Conservation (phyloP, 371 early-diverging fungal species). For the Mucor ambiguus region DNA sequence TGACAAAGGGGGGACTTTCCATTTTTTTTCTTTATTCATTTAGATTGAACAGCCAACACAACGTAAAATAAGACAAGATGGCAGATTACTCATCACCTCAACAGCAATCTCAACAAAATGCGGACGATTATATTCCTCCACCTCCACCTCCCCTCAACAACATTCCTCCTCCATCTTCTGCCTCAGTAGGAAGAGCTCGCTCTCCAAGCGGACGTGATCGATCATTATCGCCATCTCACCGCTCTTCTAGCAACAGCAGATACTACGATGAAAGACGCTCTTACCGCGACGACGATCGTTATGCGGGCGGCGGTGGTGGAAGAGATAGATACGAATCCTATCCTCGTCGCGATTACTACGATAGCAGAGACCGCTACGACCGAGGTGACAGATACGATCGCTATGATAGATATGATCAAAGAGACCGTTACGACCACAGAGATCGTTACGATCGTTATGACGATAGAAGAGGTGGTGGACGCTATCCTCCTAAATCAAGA, state of each 20-base stretch:
- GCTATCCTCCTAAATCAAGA: conserved; percentile 56
- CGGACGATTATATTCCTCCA: conserved; percentile 32
- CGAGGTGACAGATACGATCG: conserved; percentile 36
- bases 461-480: conserved; percentile 29
- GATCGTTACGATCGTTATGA: conserved; percentile 36
- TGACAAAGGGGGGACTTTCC: neutral
- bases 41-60: neutral
- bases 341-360: conserved; percentile 30
- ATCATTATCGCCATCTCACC: conserved; percentile 56
- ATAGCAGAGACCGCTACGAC: conserved; percentile 38
- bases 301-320: conserved; percentile 30
- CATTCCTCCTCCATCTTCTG: conserved; percentile 26
- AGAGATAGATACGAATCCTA: conserved; percentile 48
- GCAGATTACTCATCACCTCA: conserved; percentile 20
- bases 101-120: conserved; percentile 30
- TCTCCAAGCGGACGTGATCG: conserved; percentile 51
- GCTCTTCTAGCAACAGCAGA: conserved; percentile 31
- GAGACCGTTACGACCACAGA: conserved; percentile 37
- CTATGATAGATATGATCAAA: conserved; percentile 41
- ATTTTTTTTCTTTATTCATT: conserved; percentile 1
- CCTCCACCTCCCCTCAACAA: conserved; percentile 24
- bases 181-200: conserved; percentile 16
- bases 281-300: conserved; percentile 34
- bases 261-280: conserved; percentile 32
- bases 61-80: conserved; percentile 7